Conservation (phyloP, 1,284 basidiomycete genomes). For the Trametes versicolor region DNA sequence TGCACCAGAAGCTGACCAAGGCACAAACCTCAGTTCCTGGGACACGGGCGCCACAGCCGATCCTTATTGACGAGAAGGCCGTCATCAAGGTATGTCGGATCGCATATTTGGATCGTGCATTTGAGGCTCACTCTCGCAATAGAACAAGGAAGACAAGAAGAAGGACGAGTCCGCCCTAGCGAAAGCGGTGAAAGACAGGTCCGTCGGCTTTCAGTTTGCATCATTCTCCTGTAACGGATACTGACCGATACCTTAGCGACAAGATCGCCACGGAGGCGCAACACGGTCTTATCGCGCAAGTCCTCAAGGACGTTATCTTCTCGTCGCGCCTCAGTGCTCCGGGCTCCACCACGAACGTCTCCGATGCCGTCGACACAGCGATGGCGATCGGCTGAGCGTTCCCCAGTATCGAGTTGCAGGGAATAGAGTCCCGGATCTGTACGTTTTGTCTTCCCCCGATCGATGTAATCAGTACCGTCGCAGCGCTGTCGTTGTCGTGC, state of each 20-base stretch:
- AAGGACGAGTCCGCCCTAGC: conserved; percentile 81
- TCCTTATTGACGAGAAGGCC: conserved; percentile 56
- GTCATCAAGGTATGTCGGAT: conserved; percentile 48
- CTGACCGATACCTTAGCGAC: conserved; percentile 57
- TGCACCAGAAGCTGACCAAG: conserved; percentile 87
- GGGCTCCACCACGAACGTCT: conserved; percentile 37
- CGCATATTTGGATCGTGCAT: not conserved
- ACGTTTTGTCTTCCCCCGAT: conserved; percentile 25
- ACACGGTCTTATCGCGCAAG: conserved; percentile 90
- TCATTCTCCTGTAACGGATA: too few relatives aligned
- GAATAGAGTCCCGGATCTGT: conserved; percentile 21
- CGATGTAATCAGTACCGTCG: conserved; percentile 27
- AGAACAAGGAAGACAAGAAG: conserved; percentile 79
- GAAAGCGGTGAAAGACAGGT: conserved; percentile 90
- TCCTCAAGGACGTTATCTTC: conserved; percentile 89
- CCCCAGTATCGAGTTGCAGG: not conserved
- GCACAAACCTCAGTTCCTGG: conserved; percentile 62
- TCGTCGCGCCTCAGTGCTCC: conserved; percentile 62
- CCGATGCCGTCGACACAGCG: conserved; percentile 50
- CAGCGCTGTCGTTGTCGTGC: conserved; percentile 22
- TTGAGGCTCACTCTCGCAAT: conserved; percentile 26
- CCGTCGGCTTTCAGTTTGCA: conserved; percentile 37
- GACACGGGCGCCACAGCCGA: conserved; percentile 65
- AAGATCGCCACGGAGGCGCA: conserved; percentile 91
- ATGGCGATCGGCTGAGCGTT: conserved; percentile 46